Conservation (phyloP, 208 protist genomes). For the Herpetomonas muscarum region DNA sequence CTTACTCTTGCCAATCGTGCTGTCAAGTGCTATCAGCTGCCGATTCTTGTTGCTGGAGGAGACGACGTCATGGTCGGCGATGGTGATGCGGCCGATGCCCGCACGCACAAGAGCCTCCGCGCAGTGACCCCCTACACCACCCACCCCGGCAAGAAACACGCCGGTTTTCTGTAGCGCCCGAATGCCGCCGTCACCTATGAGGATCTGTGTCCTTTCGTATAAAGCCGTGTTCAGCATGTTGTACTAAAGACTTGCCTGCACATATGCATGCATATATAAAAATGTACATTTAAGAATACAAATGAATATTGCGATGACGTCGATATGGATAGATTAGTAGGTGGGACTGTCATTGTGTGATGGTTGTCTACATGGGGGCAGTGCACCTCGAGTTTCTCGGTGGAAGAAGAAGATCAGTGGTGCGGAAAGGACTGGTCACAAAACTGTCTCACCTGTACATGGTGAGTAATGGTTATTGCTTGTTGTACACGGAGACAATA, state of each 20-base stretch:
- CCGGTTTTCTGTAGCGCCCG: conserved; percentile 46
- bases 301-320: too few relatives aligned
- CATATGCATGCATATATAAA: too few relatives aligned
- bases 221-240: conserved; percentile 70
- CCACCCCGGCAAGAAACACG: conserved; percentile 79
- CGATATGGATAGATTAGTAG: too few relatives aligned
- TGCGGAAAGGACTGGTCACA: too few relatives aligned
- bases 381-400: too few relatives aligned
- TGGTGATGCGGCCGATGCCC: conserved; percentile 83
- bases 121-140: conserved; percentile 87
- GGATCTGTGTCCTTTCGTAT: conserved; percentile 82
- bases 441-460: too few relatives aligned
- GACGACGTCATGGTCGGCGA: conserved; percentile 89
- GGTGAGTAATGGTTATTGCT: too few relatives aligned
- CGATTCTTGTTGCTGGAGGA: conserved; percentile 88
- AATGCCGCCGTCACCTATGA: conserved; percentile 77
- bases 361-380: too few relatives aligned
- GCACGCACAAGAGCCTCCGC: conserved; percentile 82
- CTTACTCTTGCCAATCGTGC: conserved; percentile 84
- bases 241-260: background rate
- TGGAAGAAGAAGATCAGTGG: too few relatives aligned
- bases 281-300: too few relatives aligned
- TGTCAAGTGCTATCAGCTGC: conserved; percentile 86
- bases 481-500: too few relatives aligned
- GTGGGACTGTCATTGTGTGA: too few relatives aligned